These are phyloP conservation scores for Nematodospora valgi DNA, from an alignment of 805 yeast genomes.

Conservation along the genomic window DNA sequence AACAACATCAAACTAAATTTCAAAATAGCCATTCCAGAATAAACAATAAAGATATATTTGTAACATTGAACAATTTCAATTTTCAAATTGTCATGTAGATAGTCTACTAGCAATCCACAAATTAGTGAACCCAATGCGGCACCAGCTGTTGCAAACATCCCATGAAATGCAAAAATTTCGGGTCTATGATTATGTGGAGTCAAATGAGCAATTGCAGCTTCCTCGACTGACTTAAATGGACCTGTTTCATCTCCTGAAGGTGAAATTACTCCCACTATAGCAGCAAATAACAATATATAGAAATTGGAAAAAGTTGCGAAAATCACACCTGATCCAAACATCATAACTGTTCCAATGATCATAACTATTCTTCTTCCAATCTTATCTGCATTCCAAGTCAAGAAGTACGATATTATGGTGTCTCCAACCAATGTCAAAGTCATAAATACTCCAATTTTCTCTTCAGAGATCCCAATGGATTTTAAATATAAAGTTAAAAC, in stretches of 20 bases:
- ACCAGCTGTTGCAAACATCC: conserved; percentile 66
- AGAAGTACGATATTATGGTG: conserved; percentile 60
- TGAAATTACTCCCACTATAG: conserved; percentile 80
- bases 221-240: conserved; percentile 84
- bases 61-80: conserved; percentile 45
- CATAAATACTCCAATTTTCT: conserved; percentile 75
- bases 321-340: conserved; percentile 63
- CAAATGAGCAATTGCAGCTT: conserved; percentile 75
- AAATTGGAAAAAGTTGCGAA: conserved; percentile 59
- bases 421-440: conserved; percentile 78
- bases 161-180: conserved; percentile 72
- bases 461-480: conserved; percentile 51
- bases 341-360: conserved; percentile 59
- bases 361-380: conserved; percentile 68
- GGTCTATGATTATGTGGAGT: conserved; percentile 65
- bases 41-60: conserved; percentile 52
- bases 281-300: conserved; percentile 58
- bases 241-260: conserved; percentile 92
- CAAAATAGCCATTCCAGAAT: conserved; percentile 50
- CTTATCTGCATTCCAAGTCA: conserved; percentile 75
- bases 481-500: conserved; percentile 66
- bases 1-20: conserved; percentile 51
- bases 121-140: conserved; percentile 67
- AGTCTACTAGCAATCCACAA: conserved; percentile 59
- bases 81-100: conserved; percentile 26